Percentiles rank a stretch among this genome's conserved stretches.
phyloP scores from a whole-genome alignment of 2,329 filamentous ascomycete species.

The Coniochaeta ligniaria region DNA sequence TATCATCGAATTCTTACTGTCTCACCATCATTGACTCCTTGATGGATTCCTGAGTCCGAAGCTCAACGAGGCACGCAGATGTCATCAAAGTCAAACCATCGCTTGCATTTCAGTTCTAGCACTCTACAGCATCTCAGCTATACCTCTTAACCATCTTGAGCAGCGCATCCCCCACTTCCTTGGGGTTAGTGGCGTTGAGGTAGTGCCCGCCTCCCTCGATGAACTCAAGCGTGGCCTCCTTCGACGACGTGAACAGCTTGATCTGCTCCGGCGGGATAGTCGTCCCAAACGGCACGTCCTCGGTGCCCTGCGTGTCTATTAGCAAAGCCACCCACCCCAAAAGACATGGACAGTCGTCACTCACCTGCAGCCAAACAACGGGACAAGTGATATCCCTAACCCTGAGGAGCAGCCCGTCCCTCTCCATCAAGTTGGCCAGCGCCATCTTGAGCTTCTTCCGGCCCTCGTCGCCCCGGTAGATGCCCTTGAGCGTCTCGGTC shows the following conservation, averaged over 20 bases:
- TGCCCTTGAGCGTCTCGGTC: slow-evolving; percentile 33
- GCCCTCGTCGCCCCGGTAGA: slow-evolving; percentile 43
- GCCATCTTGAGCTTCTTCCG: slow-evolving; percentile 40
- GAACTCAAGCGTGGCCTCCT: slow-evolving; percentile 33
- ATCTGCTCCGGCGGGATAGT: slow-evolving; percentile 38
- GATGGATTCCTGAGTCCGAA: not conserved
- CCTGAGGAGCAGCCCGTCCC: slow-evolving; percentile 39
- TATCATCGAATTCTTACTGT: no score
- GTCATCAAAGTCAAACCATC: not conserved
- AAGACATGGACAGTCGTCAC: slow-evolving; percentile 7
- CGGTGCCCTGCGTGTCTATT: slow-evolving; percentile 28
- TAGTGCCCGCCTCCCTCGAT: slow-evolving; percentile 41
- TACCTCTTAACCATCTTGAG: slow-evolving; percentile 31
- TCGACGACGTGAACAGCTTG: slow-evolving; percentile 38
- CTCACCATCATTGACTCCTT: no score
- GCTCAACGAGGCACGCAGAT: not conserved
- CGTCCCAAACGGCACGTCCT: slow-evolving; percentile 34
- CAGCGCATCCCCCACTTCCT: slow-evolving; percentile 36
- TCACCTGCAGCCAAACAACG: slow-evolving; percentile 44
- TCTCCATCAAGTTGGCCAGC: slow-evolving; percentile 32
- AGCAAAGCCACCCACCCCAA: slow-evolving; percentile 1
- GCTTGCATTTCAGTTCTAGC: not conserved
- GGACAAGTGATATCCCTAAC: slow-evolving; percentile 40
- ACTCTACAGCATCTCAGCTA: not conserved
- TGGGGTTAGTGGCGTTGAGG: slow-evolving; percentile 39